These are phyloP conservation scores for Paracorniculantispora psalliotae DNA, from an alignment of 2,329 filamentous ascomycete species.

Conservation along the genomic window DNA sequence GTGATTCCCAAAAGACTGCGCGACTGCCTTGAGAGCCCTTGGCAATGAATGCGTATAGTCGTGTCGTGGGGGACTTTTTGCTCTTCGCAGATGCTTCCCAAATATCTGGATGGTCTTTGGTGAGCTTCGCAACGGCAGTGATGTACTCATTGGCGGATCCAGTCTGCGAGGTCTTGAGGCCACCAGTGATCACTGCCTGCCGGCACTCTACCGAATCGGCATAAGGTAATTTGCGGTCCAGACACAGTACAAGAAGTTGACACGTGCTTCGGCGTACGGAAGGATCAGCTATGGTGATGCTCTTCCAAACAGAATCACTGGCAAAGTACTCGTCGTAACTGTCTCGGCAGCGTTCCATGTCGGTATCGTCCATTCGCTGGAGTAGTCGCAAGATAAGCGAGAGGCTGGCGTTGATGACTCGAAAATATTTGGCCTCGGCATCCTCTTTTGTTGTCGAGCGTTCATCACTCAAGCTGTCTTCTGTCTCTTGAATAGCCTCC, in stretches of 20 bases:
- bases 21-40: conserved; percentile 79
- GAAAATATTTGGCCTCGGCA: conserved; percentile 75
- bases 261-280: conserved; percentile 47
- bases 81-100: conserved; percentile 59
- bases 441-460: conserved; percentile 80
- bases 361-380: conserved; percentile 41
- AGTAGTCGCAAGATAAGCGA: conserved; percentile 52
- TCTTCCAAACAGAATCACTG: conserved; percentile 61
- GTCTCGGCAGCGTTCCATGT: conserved; percentile 55
- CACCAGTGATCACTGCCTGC: conserved; percentile 64
- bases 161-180: conserved; percentile 65
- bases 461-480: conserved; percentile 82
- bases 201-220: conserved; percentile 47
- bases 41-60: conserved; percentile 68
- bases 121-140: conserved; percentile 61
- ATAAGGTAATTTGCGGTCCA: conserved; percentile 45
- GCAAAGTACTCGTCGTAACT: conserved; percentile 63
- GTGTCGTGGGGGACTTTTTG: conserved; percentile 49
- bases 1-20: conserved; percentile 65
- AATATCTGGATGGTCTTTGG: conserved; percentile 57
- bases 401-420: conserved; percentile 59
- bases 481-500: conserved; percentile 74
- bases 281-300: conserved; percentile 58
- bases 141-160: conserved; percentile 71
- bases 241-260: conserved; percentile 45